These are phyloP conservation scores for Phytopythium boreale DNA, from an alignment of 352 stramenopile species.

Conservation along the genomic window DNA sequence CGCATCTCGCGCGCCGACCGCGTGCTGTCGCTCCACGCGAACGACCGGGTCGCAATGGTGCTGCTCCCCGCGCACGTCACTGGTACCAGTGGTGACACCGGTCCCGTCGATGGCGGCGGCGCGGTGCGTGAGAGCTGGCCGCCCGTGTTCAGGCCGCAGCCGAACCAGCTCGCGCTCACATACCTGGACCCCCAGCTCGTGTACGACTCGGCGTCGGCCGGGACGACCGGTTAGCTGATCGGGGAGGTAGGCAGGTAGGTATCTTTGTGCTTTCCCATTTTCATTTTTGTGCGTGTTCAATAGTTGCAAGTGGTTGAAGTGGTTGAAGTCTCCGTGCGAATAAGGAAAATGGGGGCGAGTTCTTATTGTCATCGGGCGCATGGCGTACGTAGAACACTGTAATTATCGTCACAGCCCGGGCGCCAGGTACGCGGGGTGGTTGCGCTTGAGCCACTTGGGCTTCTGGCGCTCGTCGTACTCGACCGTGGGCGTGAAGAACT, in stretches of 20 bases:
- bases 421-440: background rate
- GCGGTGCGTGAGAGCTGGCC: conserved; percentile 18
- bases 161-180: conserved; percentile 28
- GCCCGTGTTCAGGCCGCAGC: conserved; percentile 20
- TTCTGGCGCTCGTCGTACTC: conserved; percentile 80
- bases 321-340: too few relatives aligned
- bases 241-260: too few relatives aligned
- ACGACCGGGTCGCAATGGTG: conserved; percentile 29
- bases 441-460: conserved; percentile 50
- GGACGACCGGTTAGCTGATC: background rate
- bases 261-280: too few relatives aligned
- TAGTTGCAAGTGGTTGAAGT: too few relatives aligned
- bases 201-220: background rate
- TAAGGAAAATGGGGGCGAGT: background rate
- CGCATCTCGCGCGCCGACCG: conserved; percentile 34
- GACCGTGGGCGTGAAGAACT: conserved; percentile 82
- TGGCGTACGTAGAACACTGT: too few relatives aligned
- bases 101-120: background rate
- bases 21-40: conserved; percentile 21
- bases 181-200: conserved; percentile 22
- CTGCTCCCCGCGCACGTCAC: conserved; percentile 8
- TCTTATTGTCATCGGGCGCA: background rate
- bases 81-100: background rate
- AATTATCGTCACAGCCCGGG: background rate
- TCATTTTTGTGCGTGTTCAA: too few relatives aligned